Percentiles rank a stretch among this genome's conserved stretches.
These are phyloP conservation scores for Amaranthus cruentus DNA, from an alignment of 148 eudicot genomes.

Conservation along the genomic window DNA sequence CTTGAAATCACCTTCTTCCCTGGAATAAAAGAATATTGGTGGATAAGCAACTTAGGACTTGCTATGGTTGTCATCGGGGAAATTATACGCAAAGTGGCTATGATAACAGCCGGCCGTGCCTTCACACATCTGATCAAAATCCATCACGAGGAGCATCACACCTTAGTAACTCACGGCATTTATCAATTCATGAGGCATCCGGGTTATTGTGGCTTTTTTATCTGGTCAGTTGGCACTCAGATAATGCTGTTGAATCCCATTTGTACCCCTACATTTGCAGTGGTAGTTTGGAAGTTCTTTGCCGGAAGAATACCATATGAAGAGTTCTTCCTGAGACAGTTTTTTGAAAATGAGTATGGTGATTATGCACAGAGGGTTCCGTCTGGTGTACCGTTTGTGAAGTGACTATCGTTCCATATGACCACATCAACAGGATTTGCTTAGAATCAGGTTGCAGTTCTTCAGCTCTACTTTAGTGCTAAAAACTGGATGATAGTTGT, in stretches of 20 bases:
- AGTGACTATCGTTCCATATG: conserved; percentile 15
- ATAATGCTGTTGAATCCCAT: conserved; percentile 82
- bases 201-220: conserved; percentile 71
- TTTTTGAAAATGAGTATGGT: conserved; percentile 63
- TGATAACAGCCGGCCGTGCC: conserved; percentile 80
- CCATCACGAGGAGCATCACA: conserved; percentile 69
- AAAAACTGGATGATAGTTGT: not conserved
- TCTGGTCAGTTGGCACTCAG: conserved; percentile 92
- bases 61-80: conserved; percentile 67
- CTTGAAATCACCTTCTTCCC: conserved; percentile 70
- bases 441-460: conserved; percentile 19
- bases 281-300: conserved; percentile 82
- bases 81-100: conserved; percentile 61
- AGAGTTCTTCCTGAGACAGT: conserved; percentile 73
- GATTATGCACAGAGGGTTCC: conserved; percentile 57
- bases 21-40: conserved; percentile 59
- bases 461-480: not conserved
- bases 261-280: conserved; percentile 51
- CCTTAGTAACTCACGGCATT: conserved; percentile 62
- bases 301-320: conserved; percentile 70
- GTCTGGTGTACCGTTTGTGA: conserved; percentile 82
- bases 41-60: conserved; percentile 72
- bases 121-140: conserved; percentile 77
- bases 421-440: not conserved
- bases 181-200: conserved; percentile 75